Percentiles rank a stretch among this genome's conserved stretches.
phyloP scores from a whole-genome alignment of 768 basidiomycete genomes.

The Mycena venus region DNA sequence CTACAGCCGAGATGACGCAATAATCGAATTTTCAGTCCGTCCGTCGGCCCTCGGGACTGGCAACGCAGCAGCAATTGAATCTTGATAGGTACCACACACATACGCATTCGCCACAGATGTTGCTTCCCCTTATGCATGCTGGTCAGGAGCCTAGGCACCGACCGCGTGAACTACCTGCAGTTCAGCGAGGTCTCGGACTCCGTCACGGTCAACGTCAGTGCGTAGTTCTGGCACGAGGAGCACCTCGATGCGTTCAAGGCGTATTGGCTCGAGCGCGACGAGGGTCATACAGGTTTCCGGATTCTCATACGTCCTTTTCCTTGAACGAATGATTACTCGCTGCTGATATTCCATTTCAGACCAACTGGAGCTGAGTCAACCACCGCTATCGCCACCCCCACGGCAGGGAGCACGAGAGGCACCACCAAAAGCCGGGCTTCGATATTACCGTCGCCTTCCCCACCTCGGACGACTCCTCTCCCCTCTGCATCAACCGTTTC shows the following conservation, averaged over 20 bases:
- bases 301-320: slow-evolving; percentile 45
- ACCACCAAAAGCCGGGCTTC: slow-evolving; percentile 13
- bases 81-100: too few relatives aligned
- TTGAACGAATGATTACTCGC: not conserved
- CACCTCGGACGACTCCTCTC: not conserved
- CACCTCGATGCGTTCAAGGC: slow-evolving; percentile 40
- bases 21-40: too few relatives aligned
- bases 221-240: slow-evolving; percentile 37
- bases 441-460: slow-evolving; percentile 24
- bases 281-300: slow-evolving; percentile 45
- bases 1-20: too few relatives aligned
- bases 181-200: slow-evolving; percentile 30
- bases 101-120: too few relatives aligned
- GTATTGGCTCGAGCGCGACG: slow-evolving; percentile 36
- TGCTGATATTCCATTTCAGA: not conserved
- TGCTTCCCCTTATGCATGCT: too few relatives aligned
- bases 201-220: slow-evolving; percentile 41
- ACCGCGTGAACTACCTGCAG: slow-evolving; percentile 38
- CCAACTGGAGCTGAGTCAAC: slow-evolving; percentile 6
- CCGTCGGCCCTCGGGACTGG: too few relatives aligned
- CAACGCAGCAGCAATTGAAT: too few relatives aligned
- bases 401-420: too few relatives aligned
- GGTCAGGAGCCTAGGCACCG: too few relatives aligned
- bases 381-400: not conserved
- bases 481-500: slow-evolving; percentile 1